Evolutionary conservation across 2,329 filamentous ascomycete genomes (phyloP), one percentile per base, ranked within the genome.

Genomic region (Aspergillus ustus): DNA sequence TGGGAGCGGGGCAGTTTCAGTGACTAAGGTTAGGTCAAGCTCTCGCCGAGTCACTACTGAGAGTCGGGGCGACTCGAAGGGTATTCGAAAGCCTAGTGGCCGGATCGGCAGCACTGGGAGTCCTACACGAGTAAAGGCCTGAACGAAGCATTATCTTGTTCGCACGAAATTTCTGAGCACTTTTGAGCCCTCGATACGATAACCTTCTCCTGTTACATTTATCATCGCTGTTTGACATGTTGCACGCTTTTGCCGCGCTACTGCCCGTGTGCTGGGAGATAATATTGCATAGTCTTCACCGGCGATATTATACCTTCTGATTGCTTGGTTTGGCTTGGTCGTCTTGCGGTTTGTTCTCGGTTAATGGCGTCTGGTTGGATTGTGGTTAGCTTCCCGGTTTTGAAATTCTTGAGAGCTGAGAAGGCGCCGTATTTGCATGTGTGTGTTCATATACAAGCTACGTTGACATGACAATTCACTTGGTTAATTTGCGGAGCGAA

Each of bases 21-120:
- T 90, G 68, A 83, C 84, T 75, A 91, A 91, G 78, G 85, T 90
- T 63, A 87, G 89, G 53, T 78, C 81, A 4, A 83, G 85, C 67
- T 85, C 85, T 55, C 73, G 77, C 25, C 70, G 77, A 59, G 70
- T 69, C 19, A 77, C 77, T 2, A 77, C 77, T 2, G 77, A 79
- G 48, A 73, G 70, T 65, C 73, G 73, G 57, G 73, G 72, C 54
- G 78, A 79, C 19, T 71, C 73, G 9, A 73, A 73, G 50, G 78
- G 78, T 9, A 74, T 82, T 49, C 76, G 81, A 50, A 83, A 83
- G 68, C 72, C 77, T 37, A 82, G 81, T 67, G 78, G 78, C 19
- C 77, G 81, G 20, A 73, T 82, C 49, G 80, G 78, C 13, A 82
- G 81, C 66, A 71, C 76, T 13, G 72, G 75, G 34, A 77, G 73